phyloP scores from a whole-genome alignment of 2,329 filamentous ascomycete species.

The Colletotrichum endophyticum region DNA sequence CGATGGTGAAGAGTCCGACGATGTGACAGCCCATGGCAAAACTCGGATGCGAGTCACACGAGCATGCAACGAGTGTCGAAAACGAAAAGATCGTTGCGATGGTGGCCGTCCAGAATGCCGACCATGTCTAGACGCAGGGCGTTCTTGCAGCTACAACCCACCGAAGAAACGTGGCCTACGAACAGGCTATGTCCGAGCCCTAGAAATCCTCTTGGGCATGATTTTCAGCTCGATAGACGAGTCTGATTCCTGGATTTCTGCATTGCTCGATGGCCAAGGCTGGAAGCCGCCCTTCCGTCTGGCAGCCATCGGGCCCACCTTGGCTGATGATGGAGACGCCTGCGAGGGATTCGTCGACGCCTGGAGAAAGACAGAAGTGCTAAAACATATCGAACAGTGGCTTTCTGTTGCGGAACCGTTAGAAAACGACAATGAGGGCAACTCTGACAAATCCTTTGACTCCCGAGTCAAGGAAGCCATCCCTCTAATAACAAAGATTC shows the following conservation, averaged over 20 bases:
- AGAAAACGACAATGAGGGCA: not conserved
- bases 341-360: not conserved
- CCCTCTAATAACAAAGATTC: not conserved
- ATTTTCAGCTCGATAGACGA: not conserved
- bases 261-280: not conserved
- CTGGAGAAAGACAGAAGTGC: conserved; percentile 2
- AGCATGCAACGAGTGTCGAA: conserved; percentile 5
- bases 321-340: not conserved
- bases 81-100: conserved; percentile 4
- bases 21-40: not conserved
- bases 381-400: not conserved
- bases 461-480: not conserved
- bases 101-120: not conserved
- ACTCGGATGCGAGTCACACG: not conserved
- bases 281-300: not conserved
- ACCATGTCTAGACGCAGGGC: not conserved
- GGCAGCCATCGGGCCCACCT: not conserved
- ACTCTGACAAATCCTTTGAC: not conserved
- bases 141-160: conserved; percentile 26
- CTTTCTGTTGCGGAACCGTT: not conserved
- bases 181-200: conserved; percentile 8
- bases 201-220: conserved; percentile 7
- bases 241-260: not conserved
- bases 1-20: not conserved
- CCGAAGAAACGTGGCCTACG: conserved; percentile 12